Evolutionary conservation across 768 basidiomycete species (phyloP).

Genomic region (Hericium erinaceus): DNA sequence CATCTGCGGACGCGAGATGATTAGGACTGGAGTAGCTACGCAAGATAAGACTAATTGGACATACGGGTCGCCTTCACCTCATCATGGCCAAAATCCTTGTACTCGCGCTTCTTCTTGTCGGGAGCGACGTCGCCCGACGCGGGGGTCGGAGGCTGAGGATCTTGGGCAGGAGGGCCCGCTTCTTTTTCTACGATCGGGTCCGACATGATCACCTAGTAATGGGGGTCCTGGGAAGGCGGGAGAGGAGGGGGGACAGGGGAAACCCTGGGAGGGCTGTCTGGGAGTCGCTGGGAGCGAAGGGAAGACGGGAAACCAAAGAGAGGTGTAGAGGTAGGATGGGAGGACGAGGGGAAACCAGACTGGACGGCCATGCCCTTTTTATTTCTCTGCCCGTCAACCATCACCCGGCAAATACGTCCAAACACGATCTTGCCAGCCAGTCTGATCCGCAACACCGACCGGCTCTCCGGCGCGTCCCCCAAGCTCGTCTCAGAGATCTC

Average conservation of each 20-base stretch:
- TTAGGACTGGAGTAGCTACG: conserved; percentile 11
- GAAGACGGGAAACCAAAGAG: conserved; percentile 18
- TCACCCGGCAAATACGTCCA: background rate
- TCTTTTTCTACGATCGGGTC: conserved; percentile 52
- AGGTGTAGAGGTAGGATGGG: conserved; percentile 4
- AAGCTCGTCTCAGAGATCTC: too few species aligned
- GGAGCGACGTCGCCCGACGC: conserved; percentile 14
- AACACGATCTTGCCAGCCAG: background rate
- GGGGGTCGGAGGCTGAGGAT: conserved; percentile 18
- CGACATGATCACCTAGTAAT: conserved; percentile 18
- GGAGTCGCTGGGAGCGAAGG: conserved; percentile 5
- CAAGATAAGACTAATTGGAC: conserved; percentile 20
- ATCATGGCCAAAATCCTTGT: conserved; percentile 80
- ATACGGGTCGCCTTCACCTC: conserved; percentile 56
- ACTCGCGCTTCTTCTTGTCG: conserved; percentile 65
- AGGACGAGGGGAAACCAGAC: background rate
- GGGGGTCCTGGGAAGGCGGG: background rate
- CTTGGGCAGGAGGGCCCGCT: conserved; percentile 47
- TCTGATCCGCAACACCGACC: background rate
- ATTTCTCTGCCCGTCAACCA: background rate
- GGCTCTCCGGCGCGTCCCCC: background rate
- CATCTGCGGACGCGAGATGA: conserved; percentile 38
- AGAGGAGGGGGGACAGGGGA: conserved; percentile 18
- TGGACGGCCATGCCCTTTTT: background rate
- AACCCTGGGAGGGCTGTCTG: background rate